Conservation (phyloP, 176 grass and related monocot species). For the Sorghum bicolor region Sorghum_bicolor_NCBIv3 NC_012870.2:8708001-8708500, state of each 20-base stretch:
- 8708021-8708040: background rate
- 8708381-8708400: background rate
- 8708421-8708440: background rate
- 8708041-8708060: background rate
- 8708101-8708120: too few relatives aligned
- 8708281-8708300: conserved; percentile 16
- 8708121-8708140: too few relatives aligned
- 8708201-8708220: too few relatives aligned
- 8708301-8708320: background rate
- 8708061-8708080: too few relatives aligned
- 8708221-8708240: background rate
- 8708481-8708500: background rate
- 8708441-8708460: conserved; percentile 13
- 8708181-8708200: too few relatives aligned
- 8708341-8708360: background rate
- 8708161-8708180: too few relatives aligned
- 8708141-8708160: too few relatives aligned
- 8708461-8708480: background rate
- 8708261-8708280: background rate
- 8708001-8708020: background rate
- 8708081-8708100: too few relatives aligned
- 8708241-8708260: background rate
- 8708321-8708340: conserved; percentile 30
- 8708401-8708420: conserved; percentile 23
- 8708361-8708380: background rate